Base-by-base conservation (phyloP, 2,329 filamentous ascomycete genomes). In the Bisporella sp. region DNA sequence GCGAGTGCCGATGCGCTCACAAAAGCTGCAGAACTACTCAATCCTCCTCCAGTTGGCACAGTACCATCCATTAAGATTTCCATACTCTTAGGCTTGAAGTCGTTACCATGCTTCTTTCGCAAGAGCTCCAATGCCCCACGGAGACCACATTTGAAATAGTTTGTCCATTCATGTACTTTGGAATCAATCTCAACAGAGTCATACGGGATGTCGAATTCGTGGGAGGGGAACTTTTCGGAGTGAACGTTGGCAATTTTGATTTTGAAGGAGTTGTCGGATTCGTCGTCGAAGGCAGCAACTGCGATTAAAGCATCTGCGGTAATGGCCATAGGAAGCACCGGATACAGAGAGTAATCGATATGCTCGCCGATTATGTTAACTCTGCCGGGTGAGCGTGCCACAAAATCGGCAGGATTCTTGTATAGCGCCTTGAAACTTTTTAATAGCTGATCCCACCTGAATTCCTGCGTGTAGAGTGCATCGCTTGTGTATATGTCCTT, bases 291-390 rank as follows among this genome's bases (percentile, higher is more conserved):
- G 31, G 74, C 67, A 31, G 68, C 78, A 37, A 96, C 87, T 47
- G 92, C 93, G 63, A 99, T 79, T 53, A 99, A 78, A 51, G 90
- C 85, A 69, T 99, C 93, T 55, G 89, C 87, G 5, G 87, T 89
- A 59, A 97, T 90, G 55, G 92, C 93, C 82, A 96, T 96, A 47
- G 93, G 93, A 29, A 99, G 77, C 53, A 96, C 91, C 60, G 93
- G 85, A 74, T 97, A 99, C 21, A 99, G 81, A 11, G 89, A 96
- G 73, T 99, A 99, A 73, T 99, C 93, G 64, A 99, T 96, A 73
- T 99, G 93, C 77, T 99, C 93, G 68, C 93, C 93, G 66, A 99
- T 96, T 64, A 99, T 93, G 73, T 97, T 97, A 59, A 99, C 93
- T 59, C 93, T 82, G 53, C 93, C 93, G 1, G 93, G 93, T 49